phyloP scores from a whole-genome alignment of 345 rosid genomes.

The Pelargonium nanum region DNA sequence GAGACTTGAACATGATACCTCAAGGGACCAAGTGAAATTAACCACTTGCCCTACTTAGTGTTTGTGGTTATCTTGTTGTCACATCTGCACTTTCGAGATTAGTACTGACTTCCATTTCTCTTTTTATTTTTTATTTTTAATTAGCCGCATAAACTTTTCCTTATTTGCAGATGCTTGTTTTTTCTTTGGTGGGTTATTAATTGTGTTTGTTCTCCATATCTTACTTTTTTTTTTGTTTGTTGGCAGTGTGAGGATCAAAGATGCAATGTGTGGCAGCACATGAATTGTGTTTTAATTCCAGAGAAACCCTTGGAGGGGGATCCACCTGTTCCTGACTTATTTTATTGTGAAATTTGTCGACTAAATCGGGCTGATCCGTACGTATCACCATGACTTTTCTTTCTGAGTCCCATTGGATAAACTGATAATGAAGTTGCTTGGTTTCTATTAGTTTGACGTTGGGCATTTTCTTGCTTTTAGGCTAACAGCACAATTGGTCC shows the following conservation, averaged over 20 bases:
- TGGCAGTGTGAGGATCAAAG: slow-evolving; percentile 73
- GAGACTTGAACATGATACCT: no score
- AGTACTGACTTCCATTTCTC: no score
- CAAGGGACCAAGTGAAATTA: no score
- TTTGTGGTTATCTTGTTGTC: no score
- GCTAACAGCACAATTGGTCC: no score
- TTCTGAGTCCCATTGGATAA: not conserved
- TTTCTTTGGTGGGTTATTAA: not conserved
- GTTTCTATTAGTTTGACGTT: not conserved
- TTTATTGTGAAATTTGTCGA: slow-evolving; percentile 83
- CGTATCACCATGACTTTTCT: slow-evolving; percentile 18
- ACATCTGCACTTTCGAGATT: no score
- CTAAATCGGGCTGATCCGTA: slow-evolving; percentile 96
- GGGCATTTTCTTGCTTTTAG: not conserved
- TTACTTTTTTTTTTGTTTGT: slow-evolving; percentile 4
- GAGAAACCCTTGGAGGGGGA: slow-evolving; percentile 63
- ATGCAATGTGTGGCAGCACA: slow-evolving; percentile 79
- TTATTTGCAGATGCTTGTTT: no score
- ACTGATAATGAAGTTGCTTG: not conserved
- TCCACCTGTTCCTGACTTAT: slow-evolving; percentile 55
- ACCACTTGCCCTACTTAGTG: no score
- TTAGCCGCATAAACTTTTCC: no score
- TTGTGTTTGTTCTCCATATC: not conserved
- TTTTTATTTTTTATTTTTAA: slow-evolving; percentile 7
- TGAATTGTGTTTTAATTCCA: slow-evolving; percentile 65